Percentiles rank a stretch among this genome's conserved stretches.
These are phyloP conservation scores for Fusarium armeniacum DNA, from an alignment of 2,329 filamentous ascomycete genomes.

Conservation along the genomic window DNA sequence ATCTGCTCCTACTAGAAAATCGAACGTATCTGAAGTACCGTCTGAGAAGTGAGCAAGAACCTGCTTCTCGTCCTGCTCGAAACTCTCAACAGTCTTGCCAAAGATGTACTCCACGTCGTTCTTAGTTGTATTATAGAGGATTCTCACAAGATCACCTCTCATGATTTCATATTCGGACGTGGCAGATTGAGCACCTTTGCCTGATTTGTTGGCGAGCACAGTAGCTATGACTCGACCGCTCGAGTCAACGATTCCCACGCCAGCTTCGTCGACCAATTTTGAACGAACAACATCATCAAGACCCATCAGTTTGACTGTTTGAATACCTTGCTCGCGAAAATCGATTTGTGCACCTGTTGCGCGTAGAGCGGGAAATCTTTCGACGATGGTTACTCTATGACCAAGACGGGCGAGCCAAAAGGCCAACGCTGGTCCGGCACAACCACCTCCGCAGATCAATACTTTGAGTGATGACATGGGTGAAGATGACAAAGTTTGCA, in stretches of 20 bases:
- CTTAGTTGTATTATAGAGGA: conserved; percentile 55
- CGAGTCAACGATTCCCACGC: conserved; percentile 15
- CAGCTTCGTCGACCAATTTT: conserved; percentile 28
- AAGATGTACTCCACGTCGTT: conserved; percentile 21
- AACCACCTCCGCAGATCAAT: conserved; percentile 53
- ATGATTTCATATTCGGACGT: conserved; percentile 69
- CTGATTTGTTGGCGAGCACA: conserved; percentile 32
- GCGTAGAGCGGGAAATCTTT: conserved; percentile 50
- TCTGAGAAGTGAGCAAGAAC: conserved; percentile 31
- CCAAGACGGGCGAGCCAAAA: conserved; percentile 52
- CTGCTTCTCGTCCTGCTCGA: conserved; percentile 34
- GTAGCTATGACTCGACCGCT: conserved; percentile 23
- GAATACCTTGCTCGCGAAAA: conserved; percentile 34
- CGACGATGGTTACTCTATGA: conserved; percentile 57
- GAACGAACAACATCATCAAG: conserved; percentile 9
- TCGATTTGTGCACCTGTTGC: conserved; percentile 39
- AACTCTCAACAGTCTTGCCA: conserved; percentile 20
- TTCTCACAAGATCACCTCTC: conserved; percentile 63
- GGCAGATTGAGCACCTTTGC: conserved; percentile 53
- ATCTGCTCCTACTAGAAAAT: conserved; percentile 34
- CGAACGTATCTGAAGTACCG: conserved; percentile 22
- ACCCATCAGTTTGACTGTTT: conserved; percentile 26
- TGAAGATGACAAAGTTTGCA: not conserved
- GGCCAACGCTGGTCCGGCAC: conserved; percentile 52
- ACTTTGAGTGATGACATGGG: conserved; percentile 33